phyloP scores from a whole-genome alignment of 2,329 filamentous ascomycete genomes.

The Microascus cirrosus region DNA sequence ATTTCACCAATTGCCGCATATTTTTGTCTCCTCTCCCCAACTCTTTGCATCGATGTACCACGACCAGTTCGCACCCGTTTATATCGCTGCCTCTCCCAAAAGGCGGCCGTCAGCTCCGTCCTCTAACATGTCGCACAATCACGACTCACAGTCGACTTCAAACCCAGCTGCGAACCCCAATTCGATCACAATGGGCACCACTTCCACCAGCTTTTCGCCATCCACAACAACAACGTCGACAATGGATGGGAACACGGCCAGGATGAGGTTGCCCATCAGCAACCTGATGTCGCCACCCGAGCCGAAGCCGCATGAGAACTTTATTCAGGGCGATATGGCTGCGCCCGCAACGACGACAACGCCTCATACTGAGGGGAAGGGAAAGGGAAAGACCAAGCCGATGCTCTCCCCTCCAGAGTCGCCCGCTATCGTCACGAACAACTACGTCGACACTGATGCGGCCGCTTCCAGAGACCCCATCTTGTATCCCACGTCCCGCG shows the following conservation, averaged over 20 bases:
- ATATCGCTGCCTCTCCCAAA: neutral
- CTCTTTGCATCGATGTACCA: neutral
- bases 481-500: conserved; percentile 40
- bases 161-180: neutral
- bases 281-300: conserved; percentile 54
- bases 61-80: neutral
- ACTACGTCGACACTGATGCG: conserved; percentile 20
- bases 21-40: neutral
- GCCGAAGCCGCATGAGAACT: conserved; percentile 39
- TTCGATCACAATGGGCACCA: neutral
- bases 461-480: conserved; percentile 38
- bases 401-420: conserved; percentile 50
- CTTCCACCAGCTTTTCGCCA: neutral
- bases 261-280: conserved; percentile 38
- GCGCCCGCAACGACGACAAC: conserved; percentile 13
- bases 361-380: neutral
- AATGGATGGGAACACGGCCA: conserved; percentile 18
- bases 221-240: neutral
- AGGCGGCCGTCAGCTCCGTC: neutral
- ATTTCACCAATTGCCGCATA: neutral
- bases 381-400: conserved; percentile 17
- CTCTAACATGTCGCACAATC: neutral
- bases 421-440: conserved; percentile 26
- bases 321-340: conserved; percentile 21
- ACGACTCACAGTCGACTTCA: neutral